phyloP scores from a whole-genome alignment of 371 early-diverging fungal species.

The Batrachochytrium dendrobatidis region DNA sequence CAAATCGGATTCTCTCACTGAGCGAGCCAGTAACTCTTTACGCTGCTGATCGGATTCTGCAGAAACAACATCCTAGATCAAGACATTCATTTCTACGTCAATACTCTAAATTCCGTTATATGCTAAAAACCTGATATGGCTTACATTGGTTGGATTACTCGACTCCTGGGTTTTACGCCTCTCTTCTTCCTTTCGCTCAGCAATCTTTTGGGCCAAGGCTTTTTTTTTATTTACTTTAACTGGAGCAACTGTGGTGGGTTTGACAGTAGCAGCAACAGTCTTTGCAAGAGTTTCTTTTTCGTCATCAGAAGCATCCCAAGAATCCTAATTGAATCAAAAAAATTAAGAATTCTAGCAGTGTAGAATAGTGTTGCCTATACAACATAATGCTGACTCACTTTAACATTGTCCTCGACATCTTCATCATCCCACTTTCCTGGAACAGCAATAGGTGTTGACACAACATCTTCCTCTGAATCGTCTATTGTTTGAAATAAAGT shows the following conservation, averaged over 20 bases:
- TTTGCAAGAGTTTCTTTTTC: conserved; percentile 47
- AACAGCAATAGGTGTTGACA: neutral
- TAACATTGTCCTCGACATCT: conserved; percentile 59
- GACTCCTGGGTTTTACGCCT: conserved; percentile 53
- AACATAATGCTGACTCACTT: neutral
- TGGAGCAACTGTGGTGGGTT: neutral
- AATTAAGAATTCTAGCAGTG: neutral
- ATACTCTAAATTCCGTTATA: neutral
- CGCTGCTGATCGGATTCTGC: conserved; percentile 50
- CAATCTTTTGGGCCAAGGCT: conserved; percentile 67
- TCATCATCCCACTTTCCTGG: conserved; percentile 67
- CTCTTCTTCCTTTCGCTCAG: conserved; percentile 65
- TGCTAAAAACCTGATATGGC: neutral
- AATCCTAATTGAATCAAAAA: conserved; percentile 34
- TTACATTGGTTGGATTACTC: conserved; percentile 42
- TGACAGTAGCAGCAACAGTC: conserved; percentile 31
- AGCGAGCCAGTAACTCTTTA: conserved; percentile 59
- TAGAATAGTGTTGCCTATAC: neutral
- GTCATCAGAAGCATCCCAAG: conserved; percentile 66
- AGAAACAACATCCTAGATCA: conserved; percentile 16
- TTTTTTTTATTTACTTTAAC: conserved; percentile 57
- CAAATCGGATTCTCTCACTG: conserved; percentile 72
- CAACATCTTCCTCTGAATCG: too few species aligned
- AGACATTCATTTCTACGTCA: neutral
- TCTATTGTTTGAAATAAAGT: too few species aligned